Evolutionary conservation across 2,329 filamentous ascomycete species (phyloP), one percentile per base, ranked within the genome.

Genomic region (Ophiocordyceps camponoti-floridani): DNA sequence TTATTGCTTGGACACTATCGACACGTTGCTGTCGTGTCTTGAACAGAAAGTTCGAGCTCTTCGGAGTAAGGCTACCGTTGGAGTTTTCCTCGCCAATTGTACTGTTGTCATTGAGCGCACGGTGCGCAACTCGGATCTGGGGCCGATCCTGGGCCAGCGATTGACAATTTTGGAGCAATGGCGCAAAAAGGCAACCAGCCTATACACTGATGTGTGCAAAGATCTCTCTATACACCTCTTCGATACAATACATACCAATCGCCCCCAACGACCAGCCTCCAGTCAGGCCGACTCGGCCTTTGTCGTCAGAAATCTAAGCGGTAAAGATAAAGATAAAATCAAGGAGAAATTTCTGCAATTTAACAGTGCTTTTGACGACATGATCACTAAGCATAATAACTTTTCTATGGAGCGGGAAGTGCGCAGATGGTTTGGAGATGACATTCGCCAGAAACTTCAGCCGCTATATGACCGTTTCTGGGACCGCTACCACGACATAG

Each of bases 401-500:
- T 84, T 85, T 55, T 80, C 72, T 54, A 94, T 96, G 84, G 91
- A 98, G 65, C 76, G 77, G 23, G 89, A 96, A 58, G 89, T 96
- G 30, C 76, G 86, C 40, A 73, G 77, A 49, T 77, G 82, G 62
- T 74, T 96, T 54, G 80, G 78, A 14, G 79, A 81, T 53, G 88
- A 95, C 56, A 81, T 96, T 50, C 85, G 91, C 60, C 80, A 81
- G 54, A 85, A 94, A 65, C 80, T 98, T 46, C 89, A 96, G 64
- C 88, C 89, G 45, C 71, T 98, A 13, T 98, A 98, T 65, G 83
- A 82, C 49, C 75, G 91, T 41, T 98, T 98, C 64, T 96, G 86
- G 79, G 91, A 96, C 63, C 76, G 89, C 27, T 98, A 98, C 59
- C 88, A 95, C 59, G 91, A 96, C 63, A 79, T 96, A 51, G 89